Base-by-base conservation (phyloP, 2,329 filamentous ascomycete genomes). In the Pyrenophora seminiperda region DNA sequence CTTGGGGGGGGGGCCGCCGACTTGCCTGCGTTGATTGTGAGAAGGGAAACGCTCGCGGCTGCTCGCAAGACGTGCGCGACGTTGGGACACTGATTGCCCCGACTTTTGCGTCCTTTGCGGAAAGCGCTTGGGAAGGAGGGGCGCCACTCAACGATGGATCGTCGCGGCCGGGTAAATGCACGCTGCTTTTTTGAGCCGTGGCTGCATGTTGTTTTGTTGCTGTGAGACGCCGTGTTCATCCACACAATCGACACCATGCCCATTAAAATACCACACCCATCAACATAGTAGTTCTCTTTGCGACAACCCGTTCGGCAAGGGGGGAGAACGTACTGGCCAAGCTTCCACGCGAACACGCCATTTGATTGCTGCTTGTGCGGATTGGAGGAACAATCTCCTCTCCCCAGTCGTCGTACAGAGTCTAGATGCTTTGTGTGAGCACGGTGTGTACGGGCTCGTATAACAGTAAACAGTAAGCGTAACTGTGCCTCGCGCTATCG, bases 311-410 rank as follows among this genome's bases (percentile, higher is more conserved):
- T 22, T 36, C 20, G 24, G 24, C 24, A 27, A 27, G 10, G 9
- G 24, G 24, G 24, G 13, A 11, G 9, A 27, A 10, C n/a, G n/a
- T n/a, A n/a, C 7, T 27, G 24, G 9, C 20, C 20, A 4, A 22
- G 5, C 4, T 41, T 41, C 47, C 41, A 45, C 39, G 41, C 36
- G 46, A 36, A 29, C 22, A 11, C 22, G 36, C 36, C 13, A 18
- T 43, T 34, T 50, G 53, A 40, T 44, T 36, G 41, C 49, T 42
- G 15, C 38, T 22, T 31, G 32, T 19, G 29, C 41, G 46, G 53
- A 59, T 61, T 61, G 58, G 58, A 59, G 58, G 58, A 61, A 45
- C 45, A 59, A 51, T 44, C 15, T 11, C 46, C 46, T 30, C 39
- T 17, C 48, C 53, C 44, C 48, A 32, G 38, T 29, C 18, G n/a